Conservation (phyloP, 176 grass and related monocot genomes). For the Cenchrus fungigraminus region DNA sequence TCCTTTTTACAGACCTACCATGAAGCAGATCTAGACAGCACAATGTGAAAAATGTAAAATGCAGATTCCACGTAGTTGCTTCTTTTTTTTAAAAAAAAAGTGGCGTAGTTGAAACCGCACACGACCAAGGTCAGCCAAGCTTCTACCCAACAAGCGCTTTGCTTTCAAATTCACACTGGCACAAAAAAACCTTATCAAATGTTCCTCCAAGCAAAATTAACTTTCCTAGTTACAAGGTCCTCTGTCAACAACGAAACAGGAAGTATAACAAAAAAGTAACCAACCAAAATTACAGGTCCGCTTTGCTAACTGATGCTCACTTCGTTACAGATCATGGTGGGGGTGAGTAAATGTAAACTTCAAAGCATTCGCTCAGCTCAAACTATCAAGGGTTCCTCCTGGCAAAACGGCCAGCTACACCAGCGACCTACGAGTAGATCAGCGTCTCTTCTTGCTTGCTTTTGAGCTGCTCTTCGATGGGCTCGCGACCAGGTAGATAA, state of each 20-base stretch:
- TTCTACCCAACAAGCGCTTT: background rate
- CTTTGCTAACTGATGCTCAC: background rate
- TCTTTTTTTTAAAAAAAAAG: too few species aligned
- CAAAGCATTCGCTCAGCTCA: slow-evolving; percentile 8
- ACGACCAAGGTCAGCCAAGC: background rate
- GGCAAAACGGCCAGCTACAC: slow-evolving; percentile 34
- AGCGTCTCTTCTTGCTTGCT: slow-evolving; percentile 87
- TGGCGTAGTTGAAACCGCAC: background rate
- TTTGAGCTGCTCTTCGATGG: slow-evolving; percentile 69
- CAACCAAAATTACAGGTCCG: slow-evolving; percentile 40
- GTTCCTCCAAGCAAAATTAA: slow-evolving; percentile 17
- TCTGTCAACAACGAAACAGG: slow-evolving; percentile 14
- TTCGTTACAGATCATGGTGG: slow-evolving; percentile 36
- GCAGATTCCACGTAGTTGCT: too few species aligned
- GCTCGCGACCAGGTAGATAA: slow-evolving; percentile 77
- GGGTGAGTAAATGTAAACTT: slow-evolving; percentile 41
- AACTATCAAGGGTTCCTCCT: slow-evolving; percentile 9
- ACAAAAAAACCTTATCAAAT: slow-evolving; percentile 20
- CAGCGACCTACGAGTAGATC: slow-evolving; percentile 33
- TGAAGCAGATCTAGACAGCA: background rate
- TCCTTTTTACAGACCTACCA: background rate
- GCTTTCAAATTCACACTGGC: background rate
- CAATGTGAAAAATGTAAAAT: background rate
- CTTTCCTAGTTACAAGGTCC: slow-evolving; percentile 28
- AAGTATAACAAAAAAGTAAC: slow-evolving; percentile 24